These are phyloP conservation scores for Lotmaria passim DNA, from an alignment of 208 protist species.

Conservation along the genomic window DNA sequence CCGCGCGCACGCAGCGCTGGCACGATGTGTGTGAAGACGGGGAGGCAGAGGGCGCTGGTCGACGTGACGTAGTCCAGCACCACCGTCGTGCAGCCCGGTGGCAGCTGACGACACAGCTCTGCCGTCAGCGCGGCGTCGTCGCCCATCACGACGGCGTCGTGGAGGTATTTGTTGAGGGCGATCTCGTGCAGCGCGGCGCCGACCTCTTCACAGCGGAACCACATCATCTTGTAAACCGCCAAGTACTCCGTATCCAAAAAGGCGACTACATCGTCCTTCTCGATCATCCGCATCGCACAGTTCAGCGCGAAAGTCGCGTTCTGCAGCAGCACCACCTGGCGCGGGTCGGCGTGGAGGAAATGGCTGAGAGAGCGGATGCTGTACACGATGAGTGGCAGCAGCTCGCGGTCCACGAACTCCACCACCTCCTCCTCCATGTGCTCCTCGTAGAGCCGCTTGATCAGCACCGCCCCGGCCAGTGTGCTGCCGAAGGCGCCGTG, in stretches of 20 bases:
- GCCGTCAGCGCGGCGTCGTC: conserved; percentile 63
- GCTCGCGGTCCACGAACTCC: conserved; percentile 85
- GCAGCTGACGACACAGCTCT: conserved; percentile 67
- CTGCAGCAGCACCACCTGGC: conserved; percentile 86
- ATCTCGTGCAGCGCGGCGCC: conserved; percentile 73
- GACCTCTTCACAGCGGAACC: conserved; percentile 79
- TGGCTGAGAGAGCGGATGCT: conserved; percentile 70
- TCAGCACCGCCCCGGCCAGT: conserved; percentile 61
- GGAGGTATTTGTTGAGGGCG: conserved; percentile 56
- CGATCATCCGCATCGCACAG: conserved; percentile 80
- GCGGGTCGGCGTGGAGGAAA: conserved; percentile 74
- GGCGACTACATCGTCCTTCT: conserved; percentile 72
- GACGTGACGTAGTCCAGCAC: conserved; percentile 92
- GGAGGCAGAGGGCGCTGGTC: conserved; percentile 79
- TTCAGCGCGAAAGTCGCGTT: conserved; percentile 92
- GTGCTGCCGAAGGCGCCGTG: conserved; percentile 93
- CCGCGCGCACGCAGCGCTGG: conserved; percentile 66
- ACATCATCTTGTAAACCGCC: conserved; percentile 92
- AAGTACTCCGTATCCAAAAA: conserved; percentile 89
- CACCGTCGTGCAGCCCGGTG: conserved; percentile 70
- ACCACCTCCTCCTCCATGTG: conserved; percentile 86
- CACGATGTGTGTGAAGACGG: conserved; percentile 84
- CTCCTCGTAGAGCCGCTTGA: conserved; percentile 80
- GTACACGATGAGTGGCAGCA: conserved; percentile 86
- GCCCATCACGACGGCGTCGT: conserved; percentile 69